A percentile compares a stretch with the other conserved stretches of the same genome.
Evolutionary conservation across 495 filamentous ascomycete species (phyloP).

Genomic region (Lasiosphaeria ovina): DNA sequence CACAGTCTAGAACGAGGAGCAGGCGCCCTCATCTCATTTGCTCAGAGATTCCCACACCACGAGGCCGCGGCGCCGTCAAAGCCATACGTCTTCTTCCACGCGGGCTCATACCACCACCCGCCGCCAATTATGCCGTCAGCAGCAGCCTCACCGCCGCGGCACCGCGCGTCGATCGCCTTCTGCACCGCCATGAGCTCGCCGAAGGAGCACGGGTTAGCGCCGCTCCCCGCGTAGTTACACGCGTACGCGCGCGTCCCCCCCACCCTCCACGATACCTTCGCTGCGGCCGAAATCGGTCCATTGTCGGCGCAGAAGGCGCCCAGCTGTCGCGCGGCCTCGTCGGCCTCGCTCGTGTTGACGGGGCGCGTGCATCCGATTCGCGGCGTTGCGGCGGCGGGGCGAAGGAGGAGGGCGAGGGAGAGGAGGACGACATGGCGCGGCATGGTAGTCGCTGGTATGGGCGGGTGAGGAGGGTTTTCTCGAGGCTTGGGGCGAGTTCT

Average conservation of each 20-base stretch:
- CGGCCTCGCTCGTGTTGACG: background rate
- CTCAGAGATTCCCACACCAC: too few relatives aligned
- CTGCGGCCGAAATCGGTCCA: background rate
- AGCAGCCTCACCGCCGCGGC: background rate
- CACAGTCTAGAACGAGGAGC: too few relatives aligned
- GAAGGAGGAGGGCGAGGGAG: background rate
- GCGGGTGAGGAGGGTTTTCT: background rate
- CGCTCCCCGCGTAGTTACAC: constrained; percentile 7
- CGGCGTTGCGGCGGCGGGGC: background rate
- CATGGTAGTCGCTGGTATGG: background rate
- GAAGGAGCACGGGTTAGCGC: background rate
- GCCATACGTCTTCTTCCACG: constrained; percentile 13
- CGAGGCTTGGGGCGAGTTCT: too few relatives aligned
- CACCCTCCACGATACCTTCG: constrained; percentile 3
- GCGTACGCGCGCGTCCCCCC: constrained; percentile 8
- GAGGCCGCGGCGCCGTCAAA: background rate
- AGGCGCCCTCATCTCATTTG: too few relatives aligned
- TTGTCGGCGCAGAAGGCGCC: background rate
- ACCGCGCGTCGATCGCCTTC: background rate
- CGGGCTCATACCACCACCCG: constrained; percentile 6
- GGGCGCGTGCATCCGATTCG: constrained; percentile 3
- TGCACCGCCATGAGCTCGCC: constrained; percentile 1
- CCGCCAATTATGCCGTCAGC: background rate
- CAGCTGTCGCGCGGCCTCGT: background rate
- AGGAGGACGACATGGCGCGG: too few relatives aligned